Evolutionary conservation across 1,284 basidiomycete species (phyloP).

Genomic region (Pascua sp.): DNA sequence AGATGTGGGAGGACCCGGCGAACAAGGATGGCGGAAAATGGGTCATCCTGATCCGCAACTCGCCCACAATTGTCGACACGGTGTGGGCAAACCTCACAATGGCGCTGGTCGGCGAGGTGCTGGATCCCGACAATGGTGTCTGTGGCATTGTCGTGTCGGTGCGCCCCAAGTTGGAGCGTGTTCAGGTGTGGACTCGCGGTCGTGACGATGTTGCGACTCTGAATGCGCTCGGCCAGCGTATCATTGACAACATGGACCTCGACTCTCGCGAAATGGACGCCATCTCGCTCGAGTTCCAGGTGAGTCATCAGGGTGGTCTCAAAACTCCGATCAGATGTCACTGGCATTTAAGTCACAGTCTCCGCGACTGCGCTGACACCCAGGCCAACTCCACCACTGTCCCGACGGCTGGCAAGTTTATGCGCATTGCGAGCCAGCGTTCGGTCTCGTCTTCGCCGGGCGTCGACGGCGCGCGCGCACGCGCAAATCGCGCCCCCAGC

Average conservation of each 20-base stretch:
- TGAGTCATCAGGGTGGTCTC: slow-evolving; percentile 33
- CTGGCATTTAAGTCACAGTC: not conserved
- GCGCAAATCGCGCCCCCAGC: not conserved
- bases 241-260: slow-evolving; percentile 64
- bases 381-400: slow-evolving; percentile 3
- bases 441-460: slow-evolving; percentile 5
- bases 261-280: slow-evolving; percentile 61
- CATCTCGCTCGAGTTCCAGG: slow-evolving; percentile 85
- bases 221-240: slow-evolving; percentile 74
- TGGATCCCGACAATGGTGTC: slow-evolving; percentile 77
- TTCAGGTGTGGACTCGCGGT: slow-evolving; percentile 80
- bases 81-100: slow-evolving; percentile 89
- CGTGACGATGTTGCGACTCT: slow-evolving; percentile 73
- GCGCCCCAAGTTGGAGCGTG: slow-evolving; percentile 79
- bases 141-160: slow-evolving; percentile 87
- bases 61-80: slow-evolving; percentile 67
- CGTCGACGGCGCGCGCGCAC: not conserved
- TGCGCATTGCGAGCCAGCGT: slow-evolving; percentile 1
- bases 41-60: slow-evolving; percentile 86
- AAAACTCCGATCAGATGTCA: no score
- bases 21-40: slow-evolving; percentile 90
- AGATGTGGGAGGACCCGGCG: slow-evolving; percentile 94
- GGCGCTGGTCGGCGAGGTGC: slow-evolving; percentile 83
- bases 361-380: not conserved
- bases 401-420: not conserved